phyloP scores from a whole-genome alignment of 768 basidiomycete genomes.

The Vararia minispora region DNA sequence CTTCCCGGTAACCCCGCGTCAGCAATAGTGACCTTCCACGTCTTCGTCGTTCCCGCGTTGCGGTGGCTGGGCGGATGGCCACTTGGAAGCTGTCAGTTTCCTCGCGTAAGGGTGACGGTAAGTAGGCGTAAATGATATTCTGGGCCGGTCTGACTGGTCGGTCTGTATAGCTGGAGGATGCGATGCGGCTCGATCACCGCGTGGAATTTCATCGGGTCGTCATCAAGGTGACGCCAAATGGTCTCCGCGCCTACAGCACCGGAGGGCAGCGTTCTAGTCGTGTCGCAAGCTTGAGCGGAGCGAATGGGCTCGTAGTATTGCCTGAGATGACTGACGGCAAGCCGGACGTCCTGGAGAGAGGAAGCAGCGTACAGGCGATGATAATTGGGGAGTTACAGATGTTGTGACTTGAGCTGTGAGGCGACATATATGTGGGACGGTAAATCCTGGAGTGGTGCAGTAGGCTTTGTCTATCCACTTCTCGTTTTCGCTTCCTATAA shows the following conservation, averaged over 20 bases:
- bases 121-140: slow-evolving; percentile 12
- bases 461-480: slow-evolving; percentile 7
- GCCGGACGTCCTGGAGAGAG: slow-evolving; percentile 32
- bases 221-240: slow-evolving; percentile 31
- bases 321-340: slow-evolving; percentile 32
- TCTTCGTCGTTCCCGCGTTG: slow-evolving; percentile 78
- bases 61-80: slow-evolving; percentile 63
- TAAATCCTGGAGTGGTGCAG: background rate
- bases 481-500: slow-evolving; percentile 12
- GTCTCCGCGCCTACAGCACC: slow-evolving; percentile 63
- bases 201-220: slow-evolving; percentile 78
- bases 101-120: slow-evolving; percentile 55
- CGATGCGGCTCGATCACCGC: slow-evolving; percentile 61
- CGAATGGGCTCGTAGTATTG: slow-evolving; percentile 68
- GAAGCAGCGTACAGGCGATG: slow-evolving; percentile 48
- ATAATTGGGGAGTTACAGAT: slow-evolving; percentile 56
- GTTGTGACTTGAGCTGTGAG: slow-evolving; percentile 6
- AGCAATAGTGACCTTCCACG: slow-evolving; percentile 75
- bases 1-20: slow-evolving; percentile 86
- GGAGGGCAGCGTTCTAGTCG: slow-evolving; percentile 83
- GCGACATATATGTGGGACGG: background rate
- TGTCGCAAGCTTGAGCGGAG: slow-evolving; percentile 68
- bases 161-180: slow-evolving; percentile 35
- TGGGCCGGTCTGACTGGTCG: slow-evolving; percentile 1
- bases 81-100: slow-evolving; percentile 37